Base-by-base conservation (phyloP, 192 early-diverging fungal genomes). In the Dissophora globulifera region DNA sequence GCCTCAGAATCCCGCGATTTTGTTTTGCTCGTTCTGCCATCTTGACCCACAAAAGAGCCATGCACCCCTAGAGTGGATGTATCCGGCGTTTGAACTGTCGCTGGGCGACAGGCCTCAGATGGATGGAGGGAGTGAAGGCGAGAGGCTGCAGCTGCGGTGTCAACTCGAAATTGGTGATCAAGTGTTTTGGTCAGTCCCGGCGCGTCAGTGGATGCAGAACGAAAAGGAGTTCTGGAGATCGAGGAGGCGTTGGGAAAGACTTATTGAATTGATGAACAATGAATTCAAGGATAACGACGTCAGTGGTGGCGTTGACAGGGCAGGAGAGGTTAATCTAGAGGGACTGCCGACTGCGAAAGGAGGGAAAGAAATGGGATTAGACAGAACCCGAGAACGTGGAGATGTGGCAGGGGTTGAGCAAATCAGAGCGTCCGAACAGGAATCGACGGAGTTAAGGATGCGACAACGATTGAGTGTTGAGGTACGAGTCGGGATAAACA, bases 11-110 rank as follows among this genome's bases (percentile, higher is more conserved):
- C 56, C 55, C 0, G 16, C 35, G 2, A 58, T 57, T 1, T 26
- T 68, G 27, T 53, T 58, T 41, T 68, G 66, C n/a, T 56, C 47
- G 12, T 11, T 58, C 15, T 68, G 66, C 32, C 55, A 68, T 33
- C 30, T 59, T 22, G 63, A 57, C 30, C 45, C 55, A 17, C n/a
- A 54, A 33, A 47, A 43, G 20, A 48, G 56, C 25, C 19, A 58
- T 3, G 25, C 7, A 2, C 40, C 38, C 8, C 29, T 58, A 0
- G 33, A 50, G 16, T 68, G 66, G 66, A 31, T 41, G 16, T 68
- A 68, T 29, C 66, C 66, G 13, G 26, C 49, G 2, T 59, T 68
- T 15, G 56, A 68, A 30, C n/a, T 68, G 12, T 51, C 56, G 2
- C 15, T 68, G 11, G 54, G 38, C 0, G 66, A 68, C 27, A 57